phyloP scores from a whole-genome alignment of 257 asterid genomes.

The Linaria vulgaris region DNA sequence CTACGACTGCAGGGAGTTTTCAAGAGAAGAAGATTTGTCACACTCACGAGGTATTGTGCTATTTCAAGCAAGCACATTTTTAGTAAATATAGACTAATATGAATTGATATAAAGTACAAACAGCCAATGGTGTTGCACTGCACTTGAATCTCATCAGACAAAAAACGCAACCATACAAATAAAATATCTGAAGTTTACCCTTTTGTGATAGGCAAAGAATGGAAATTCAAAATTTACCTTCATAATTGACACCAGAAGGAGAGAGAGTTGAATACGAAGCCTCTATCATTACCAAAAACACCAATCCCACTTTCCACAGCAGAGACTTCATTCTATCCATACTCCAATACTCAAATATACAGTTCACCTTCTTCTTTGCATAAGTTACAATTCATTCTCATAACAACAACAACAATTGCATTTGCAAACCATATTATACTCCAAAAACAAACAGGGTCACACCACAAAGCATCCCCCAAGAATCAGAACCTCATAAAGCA shows the following conservation, averaged over 20 bases:
- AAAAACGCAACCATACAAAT: conserved; percentile 1
- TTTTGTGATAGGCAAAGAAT: conserved; percentile 18
- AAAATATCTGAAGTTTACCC: background rate
- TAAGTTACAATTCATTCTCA: conserved; percentile 31
- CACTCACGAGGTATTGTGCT: background rate
- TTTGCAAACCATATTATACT: conserved; percentile 18
- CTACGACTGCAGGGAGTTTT: conserved; percentile 68
- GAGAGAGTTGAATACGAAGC: conserved; percentile 75
- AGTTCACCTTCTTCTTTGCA: conserved; percentile 35
- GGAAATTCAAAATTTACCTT: conserved; percentile 55
- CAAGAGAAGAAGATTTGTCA: background rate
- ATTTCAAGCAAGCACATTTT: background rate
- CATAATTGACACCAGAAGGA: conserved; percentile 94
- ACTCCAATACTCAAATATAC: conserved; percentile 26
- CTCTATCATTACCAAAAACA: conserved; percentile 51
- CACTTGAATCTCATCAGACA: background rate
- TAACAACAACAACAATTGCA: no score
- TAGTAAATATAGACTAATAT: background rate
- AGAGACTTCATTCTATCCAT: conserved; percentile 51
- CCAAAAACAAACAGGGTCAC: conserved; percentile 26
- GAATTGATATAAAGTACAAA: background rate
- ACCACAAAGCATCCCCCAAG: conserved; percentile 29
- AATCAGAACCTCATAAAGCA: conserved; percentile 38
- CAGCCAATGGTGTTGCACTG: background rate
- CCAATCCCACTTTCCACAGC: conserved; percentile 42